Conservation (phyloP, 2,329 filamentous ascomycete species). For the Gnomoniopsis smithogilvyi region DNA sequence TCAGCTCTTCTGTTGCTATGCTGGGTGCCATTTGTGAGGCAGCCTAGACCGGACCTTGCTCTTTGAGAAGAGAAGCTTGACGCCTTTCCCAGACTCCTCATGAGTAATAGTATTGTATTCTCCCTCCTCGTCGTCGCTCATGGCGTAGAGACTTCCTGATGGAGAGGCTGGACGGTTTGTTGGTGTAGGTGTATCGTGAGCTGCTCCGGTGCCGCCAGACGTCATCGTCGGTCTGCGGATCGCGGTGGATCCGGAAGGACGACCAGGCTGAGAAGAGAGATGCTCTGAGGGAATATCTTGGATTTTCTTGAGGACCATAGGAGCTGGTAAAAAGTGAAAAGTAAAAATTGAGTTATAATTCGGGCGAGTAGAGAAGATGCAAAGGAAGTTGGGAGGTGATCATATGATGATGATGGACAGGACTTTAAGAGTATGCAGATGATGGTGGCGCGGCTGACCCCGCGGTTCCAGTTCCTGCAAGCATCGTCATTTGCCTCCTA, state of each 20-base stretch:
- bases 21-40: neutral
- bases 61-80: constrained; percentile 93
- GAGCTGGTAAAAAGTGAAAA: neutral
- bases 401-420: constrained; percentile 2
- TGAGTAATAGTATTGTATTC: constrained; percentile 94
- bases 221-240: constrained; percentile 25
- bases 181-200: constrained; percentile 15
- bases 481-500: neutral
- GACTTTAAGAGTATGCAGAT: neutral
- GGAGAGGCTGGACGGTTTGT: constrained; percentile 59
- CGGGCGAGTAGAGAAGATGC: neutral
- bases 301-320: constrained; percentile 2
- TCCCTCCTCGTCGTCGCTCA: constrained; percentile 94
- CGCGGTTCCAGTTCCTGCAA: neutral
- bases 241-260: neutral
- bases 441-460: constrained; percentile 1
- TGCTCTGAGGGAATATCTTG: neutral
- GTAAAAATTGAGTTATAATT: neutral
- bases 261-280: neutral
- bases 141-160: constrained; percentile 84
- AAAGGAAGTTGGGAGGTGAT: neutral
- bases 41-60: constrained; percentile 67
- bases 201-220: constrained; percentile 23
- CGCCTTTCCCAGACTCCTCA: constrained; percentile 70
- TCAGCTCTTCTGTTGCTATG: neutral